A percentile compares a stretch with the other conserved stretches of the same genome.
These are phyloP conservation scores for Globisporangium spiculum DNA, from an alignment of 352 stramenopile species.

Conservation along the genomic window DNA sequence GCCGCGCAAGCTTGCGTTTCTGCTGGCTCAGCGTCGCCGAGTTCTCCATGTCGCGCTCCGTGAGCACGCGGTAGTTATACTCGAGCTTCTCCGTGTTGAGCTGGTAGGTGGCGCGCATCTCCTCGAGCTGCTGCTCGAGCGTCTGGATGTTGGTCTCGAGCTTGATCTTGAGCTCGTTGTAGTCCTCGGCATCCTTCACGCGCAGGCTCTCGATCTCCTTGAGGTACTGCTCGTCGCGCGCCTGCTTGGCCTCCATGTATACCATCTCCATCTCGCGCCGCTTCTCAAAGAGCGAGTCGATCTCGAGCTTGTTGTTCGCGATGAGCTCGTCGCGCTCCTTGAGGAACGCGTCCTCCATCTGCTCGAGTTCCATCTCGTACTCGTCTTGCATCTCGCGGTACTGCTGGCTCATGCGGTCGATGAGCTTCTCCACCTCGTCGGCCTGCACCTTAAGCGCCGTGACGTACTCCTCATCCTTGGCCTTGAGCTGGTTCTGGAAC, in stretches of 20 bases:
- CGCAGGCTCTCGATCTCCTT: slow-evolving; percentile 91
- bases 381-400: slow-evolving; percentile 93
- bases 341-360: slow-evolving; percentile 93
- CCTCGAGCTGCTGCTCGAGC: slow-evolving; percentile 94
- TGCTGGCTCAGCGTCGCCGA: slow-evolving; percentile 90
- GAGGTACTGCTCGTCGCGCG: slow-evolving; percentile 85
- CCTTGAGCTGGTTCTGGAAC: slow-evolving; percentile 90
- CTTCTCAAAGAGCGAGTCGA: slow-evolving; percentile 92
- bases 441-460: slow-evolving; percentile 87
- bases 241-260: slow-evolving; percentile 92
- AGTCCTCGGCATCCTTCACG: slow-evolving; percentile 91
- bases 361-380: slow-evolving; percentile 92
- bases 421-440: slow-evolving; percentile 88
- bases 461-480: slow-evolving; percentile 95
- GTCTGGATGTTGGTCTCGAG: slow-evolving; percentile 96
- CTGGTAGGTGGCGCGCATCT: slow-evolving; percentile 94
- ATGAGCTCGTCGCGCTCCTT: slow-evolving; percentile 91
- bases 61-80: slow-evolving; percentile 96
- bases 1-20: slow-evolving; percentile 90
- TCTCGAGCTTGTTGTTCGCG: slow-evolving; percentile 86
- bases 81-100: slow-evolving; percentile 97
- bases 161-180: slow-evolving; percentile 96
- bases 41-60: slow-evolving; percentile 94
- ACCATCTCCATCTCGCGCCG: slow-evolving; percentile 91
- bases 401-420: slow-evolving; percentile 88